phyloP scores from a whole-genome alignment of 2,329 filamentous ascomycete species.

The Alternaria atra region DNA sequence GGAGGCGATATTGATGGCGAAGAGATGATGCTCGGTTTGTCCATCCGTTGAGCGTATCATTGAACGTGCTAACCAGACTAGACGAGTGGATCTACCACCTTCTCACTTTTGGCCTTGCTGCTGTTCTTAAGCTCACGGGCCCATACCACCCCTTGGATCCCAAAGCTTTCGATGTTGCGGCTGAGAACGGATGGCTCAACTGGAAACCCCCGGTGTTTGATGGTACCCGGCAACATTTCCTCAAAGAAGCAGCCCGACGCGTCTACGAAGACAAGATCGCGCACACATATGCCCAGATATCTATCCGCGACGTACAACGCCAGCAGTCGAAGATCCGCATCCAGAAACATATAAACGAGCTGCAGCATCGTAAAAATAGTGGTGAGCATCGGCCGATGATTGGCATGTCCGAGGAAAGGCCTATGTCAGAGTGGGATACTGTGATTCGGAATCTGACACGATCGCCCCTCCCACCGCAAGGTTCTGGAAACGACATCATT shows the following conservation, averaged over 20 bases:
- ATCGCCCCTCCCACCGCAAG: conserved; percentile 24
- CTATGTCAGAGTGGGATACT: conserved; percentile 51
- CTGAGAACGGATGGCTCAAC: conserved; percentile 63
- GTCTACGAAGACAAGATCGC: conserved; percentile 65
- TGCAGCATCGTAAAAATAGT: conserved; percentile 50
- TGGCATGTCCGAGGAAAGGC: conserved; percentile 53
- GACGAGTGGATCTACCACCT: conserved; percentile 71
- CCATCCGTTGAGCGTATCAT: not conserved
- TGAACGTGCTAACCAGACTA: conserved; percentile 36
- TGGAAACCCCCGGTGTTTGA: conserved; percentile 61
- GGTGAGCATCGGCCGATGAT: conserved; percentile 47
- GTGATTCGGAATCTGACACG: conserved; percentile 44
- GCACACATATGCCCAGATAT: conserved; percentile 45
- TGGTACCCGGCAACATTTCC: conserved; percentile 63
- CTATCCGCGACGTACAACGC: conserved; percentile 48
- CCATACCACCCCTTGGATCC: conserved; percentile 47
- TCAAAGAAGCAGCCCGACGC: conserved; percentile 68
- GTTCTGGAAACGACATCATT: conserved; percentile 35
- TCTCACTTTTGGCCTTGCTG: conserved; percentile 66
- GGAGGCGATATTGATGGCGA: conserved; percentile 62
- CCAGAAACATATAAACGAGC: conserved; percentile 54
- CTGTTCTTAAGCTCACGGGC: conserved; percentile 62
- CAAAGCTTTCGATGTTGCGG: conserved; percentile 63
- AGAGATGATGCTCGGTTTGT: conserved; percentile 62
- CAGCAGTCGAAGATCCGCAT: conserved; percentile 55